These are phyloP conservation scores for Thelephora terrestris DNA, from an alignment of 1,284 basidiomycete species.

Conservation along the genomic window DNA sequence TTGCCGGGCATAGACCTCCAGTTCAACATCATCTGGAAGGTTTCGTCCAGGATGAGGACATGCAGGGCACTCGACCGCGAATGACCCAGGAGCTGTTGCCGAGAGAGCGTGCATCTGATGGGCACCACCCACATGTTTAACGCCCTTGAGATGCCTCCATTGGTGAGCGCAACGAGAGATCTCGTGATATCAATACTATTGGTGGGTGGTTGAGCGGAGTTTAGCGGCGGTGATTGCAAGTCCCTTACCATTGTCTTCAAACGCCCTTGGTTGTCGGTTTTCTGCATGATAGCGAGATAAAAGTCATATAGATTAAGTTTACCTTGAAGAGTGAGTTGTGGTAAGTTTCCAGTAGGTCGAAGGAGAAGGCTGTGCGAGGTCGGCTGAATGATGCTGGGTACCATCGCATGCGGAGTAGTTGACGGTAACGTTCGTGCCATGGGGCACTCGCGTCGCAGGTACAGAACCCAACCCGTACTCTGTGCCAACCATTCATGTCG, in stretches of 20 bases:
- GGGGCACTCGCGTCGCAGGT: not conserved
- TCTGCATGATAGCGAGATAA: constrained; percentile 8
- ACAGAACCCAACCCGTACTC: constrained; percentile 1
- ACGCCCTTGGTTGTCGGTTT: constrained; percentile 11
- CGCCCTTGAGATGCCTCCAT: constrained; percentile 21
- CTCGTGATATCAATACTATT: constrained; percentile 18
- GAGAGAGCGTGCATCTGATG: constrained; percentile 8
- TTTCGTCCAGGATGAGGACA: constrained; percentile 26
- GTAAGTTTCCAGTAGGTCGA: constrained; percentile 10
- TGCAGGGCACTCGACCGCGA: constrained; percentile 24
- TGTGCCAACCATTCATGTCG: constrained; percentile 9
- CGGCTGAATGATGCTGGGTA: constrained; percentile 9
- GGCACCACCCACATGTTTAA: constrained; percentile 21
- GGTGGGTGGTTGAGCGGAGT: not conserved
- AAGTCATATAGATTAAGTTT: constrained; percentile 12
- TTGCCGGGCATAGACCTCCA: too few relatives aligned
- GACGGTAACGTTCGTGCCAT: not conserved
- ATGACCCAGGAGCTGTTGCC: constrained; percentile 17
- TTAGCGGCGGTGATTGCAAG: not conserved
- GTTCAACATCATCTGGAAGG: too few relatives aligned
- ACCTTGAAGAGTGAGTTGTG: constrained; percentile 9
- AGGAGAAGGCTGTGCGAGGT: constrained; percentile 10
- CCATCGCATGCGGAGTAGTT: constrained; percentile 8
- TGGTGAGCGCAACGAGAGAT: constrained; percentile 18
- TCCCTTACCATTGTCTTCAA: not conserved